Conservation (phyloP, 352 stramenopile species). For the Phytophthora boehmeriae region DNA sequence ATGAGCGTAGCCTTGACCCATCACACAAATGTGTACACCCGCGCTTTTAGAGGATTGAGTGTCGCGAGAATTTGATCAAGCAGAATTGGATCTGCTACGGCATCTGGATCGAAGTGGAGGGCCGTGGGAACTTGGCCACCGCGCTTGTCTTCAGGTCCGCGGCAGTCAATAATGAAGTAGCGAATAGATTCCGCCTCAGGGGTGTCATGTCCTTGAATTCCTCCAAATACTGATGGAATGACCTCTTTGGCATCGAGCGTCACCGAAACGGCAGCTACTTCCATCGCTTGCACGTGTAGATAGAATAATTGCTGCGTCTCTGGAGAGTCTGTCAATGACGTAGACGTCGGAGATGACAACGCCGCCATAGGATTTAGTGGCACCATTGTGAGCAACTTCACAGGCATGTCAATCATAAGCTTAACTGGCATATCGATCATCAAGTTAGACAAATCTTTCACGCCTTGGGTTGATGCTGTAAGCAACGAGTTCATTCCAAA, state of each 20-base stretch:
- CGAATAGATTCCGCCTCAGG: constrained; percentile 38
- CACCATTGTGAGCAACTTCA: constrained; percentile 39
- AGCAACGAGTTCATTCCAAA: constrained; percentile 59
- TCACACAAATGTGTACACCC: constrained; percentile 75
- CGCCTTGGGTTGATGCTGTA: constrained; percentile 65
- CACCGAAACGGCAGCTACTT: constrained; percentile 56
- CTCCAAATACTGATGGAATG: constrained; percentile 73
- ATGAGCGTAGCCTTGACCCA: constrained; percentile 79
- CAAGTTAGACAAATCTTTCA: constrained; percentile 67
- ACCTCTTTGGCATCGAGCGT: constrained; percentile 64
- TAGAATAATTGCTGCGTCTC: constrained; percentile 57
- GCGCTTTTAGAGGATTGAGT: constrained; percentile 65
- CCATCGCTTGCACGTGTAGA: constrained; percentile 60
- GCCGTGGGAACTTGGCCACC: constrained; percentile 74
- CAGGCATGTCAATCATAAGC: constrained; percentile 48
- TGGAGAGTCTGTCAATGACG: constrained; percentile 32
- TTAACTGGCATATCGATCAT: constrained; percentile 82
- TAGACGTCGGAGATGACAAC: constrained; percentile 36
- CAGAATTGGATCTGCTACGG: constrained; percentile 51
- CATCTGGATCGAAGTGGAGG: constrained; percentile 78
- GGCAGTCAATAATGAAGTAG: constrained; percentile 85
- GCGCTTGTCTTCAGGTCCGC: constrained; percentile 42
- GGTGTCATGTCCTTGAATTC: constrained; percentile 58
- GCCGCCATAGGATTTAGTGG: constrained; percentile 29
- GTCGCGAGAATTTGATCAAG: constrained; percentile 75